Evolutionary conservation across 2,329 filamentous ascomycete species (phyloP), one percentile per base, ranked within the genome.

Genomic region (Paraphoma chrysanthemicola): DNA sequence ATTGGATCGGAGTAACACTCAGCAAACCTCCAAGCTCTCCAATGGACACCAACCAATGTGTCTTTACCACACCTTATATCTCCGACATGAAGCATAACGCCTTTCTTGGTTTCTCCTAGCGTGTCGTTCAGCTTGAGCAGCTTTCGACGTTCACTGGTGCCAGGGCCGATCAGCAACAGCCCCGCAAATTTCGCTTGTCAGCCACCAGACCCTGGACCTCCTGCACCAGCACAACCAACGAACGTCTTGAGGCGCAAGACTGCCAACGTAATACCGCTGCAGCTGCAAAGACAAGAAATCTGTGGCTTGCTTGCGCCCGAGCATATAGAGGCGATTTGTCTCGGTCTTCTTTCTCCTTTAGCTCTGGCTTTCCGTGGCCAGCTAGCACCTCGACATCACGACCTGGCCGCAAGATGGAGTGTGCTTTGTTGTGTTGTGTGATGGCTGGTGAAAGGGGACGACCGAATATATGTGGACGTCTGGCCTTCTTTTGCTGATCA

Each of bases 151-250:
- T 45, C 33, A 59, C 60, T 62, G 57, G 59, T 53, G 51, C 56
- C 55, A 55, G 57, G 55, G 14, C 17, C 18, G 11, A 49, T 49
- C 51, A 47, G 47, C 44, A 53, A 38, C 44, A 33, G 51, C 50
- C 50, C 52, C 56, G 51, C 56, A 45, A 62, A 66, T 63, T 41
- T 66, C 58, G 61, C 61, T 64, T 62, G 33, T 23, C 38, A 39
- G 38, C 44, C 51, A 44, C 49, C 31, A 29, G 42, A 49, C 56
- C 43, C 52, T 45, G 14, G 33, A 50, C 53, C 39, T 50, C 38
- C 52, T 45, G 44, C 39, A 51, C 39, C 43, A 9, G 44, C 39
- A 41, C 54, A 48, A 28, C 48, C 46, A 57, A 54, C 54, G 36
- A 17, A 44, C 18, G 38, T 47, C 10, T 7, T 44, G 51, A 51